phyloP scores from a whole-genome alignment of 2,329 filamentous ascomycete genomes.

The Aspergillus costaricaensis region DNA sequence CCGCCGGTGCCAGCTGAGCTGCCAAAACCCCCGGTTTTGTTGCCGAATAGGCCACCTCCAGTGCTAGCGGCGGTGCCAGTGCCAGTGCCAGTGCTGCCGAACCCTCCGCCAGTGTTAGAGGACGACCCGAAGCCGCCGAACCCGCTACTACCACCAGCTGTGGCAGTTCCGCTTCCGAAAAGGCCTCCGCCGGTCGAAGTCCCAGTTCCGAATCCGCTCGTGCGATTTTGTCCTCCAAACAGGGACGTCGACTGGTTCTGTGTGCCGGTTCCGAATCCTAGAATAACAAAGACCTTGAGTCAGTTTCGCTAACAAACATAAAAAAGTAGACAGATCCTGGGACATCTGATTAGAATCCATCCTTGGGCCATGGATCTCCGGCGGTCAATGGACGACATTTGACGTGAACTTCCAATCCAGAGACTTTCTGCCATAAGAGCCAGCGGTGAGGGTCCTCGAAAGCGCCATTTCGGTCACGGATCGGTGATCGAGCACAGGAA shows the following conservation, averaged over 20 bases:
- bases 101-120: conserved; percentile 31
- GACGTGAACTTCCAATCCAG: neutral
- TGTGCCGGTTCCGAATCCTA: conserved; percentile 42
- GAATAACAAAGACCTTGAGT: conserved; percentile 16
- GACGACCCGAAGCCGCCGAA: conserved; percentile 34
- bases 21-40: conserved; percentile 33
- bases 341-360: neutral
- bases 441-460: neutral
- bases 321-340: neutral
- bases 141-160: conserved; percentile 22
- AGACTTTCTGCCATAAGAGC: neutral
- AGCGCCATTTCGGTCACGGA: neutral
- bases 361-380: neutral
- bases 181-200: conserved; percentile 33
- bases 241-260: conserved; percentile 37
- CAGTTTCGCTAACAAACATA: conserved; percentile 11
- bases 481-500: conserved; percentile 1
- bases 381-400: neutral
- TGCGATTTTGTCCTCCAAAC: conserved; percentile 39
- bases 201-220: conserved; percentile 33
- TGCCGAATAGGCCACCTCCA: conserved; percentile 13
- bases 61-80: neutral
- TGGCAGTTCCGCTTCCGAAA: conserved; percentile 32
- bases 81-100: conserved; percentile 23
- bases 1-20: conserved; percentile 28